phyloP scores from a whole-genome alignment of 441 rosid genomes.

The Gossypium lobatum region DNA sequence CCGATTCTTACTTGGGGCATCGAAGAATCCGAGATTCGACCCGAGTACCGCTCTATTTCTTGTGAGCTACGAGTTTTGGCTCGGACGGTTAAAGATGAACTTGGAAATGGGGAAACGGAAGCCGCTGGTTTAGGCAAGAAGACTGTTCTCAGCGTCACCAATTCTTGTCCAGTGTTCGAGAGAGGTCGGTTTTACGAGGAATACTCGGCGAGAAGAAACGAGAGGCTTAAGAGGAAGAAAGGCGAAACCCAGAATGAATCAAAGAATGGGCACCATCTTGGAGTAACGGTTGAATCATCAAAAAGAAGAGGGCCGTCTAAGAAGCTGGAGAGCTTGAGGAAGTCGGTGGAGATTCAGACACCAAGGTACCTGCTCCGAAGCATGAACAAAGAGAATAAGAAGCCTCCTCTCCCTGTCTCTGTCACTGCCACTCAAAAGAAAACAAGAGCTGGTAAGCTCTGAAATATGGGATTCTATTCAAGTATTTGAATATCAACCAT shows the following conservation, averaged over 20 bases:
- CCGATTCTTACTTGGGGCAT: slow-evolving; percentile 21
- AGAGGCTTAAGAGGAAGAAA: slow-evolving; percentile 68
- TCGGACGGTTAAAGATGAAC: slow-evolving; percentile 41
- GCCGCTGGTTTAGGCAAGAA: neutral
- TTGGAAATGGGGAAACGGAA: slow-evolving; percentile 26
- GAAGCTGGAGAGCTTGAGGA: slow-evolving; percentile 33
- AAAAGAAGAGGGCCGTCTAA: neutral
- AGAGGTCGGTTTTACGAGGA: slow-evolving; percentile 79
- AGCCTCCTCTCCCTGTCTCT: slow-evolving; percentile 48
- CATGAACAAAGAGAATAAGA: slow-evolving; percentile 62
- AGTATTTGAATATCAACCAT: neutral
- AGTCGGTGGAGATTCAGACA: slow-evolving; percentile 28
- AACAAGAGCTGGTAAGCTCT: slow-evolving; percentile 33
- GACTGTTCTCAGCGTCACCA: neutral
- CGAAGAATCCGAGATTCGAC: slow-evolving; percentile 40
- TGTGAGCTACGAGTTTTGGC: slow-evolving; percentile 60
- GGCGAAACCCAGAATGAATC: slow-evolving; percentile 20
- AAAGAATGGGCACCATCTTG: neutral
- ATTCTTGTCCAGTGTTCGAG: slow-evolving; percentile 43
- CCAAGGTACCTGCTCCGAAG: slow-evolving; percentile 79
- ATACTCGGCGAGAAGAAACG: slow-evolving; percentile 76
- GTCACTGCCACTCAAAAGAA: slow-evolving; percentile 28
- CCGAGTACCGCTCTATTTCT: slow-evolving; percentile 59
- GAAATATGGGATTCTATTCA: slow-evolving; percentile 14
- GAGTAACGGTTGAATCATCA: neutral